Base-by-base conservation (phyloP, 2,329 filamentous ascomycete species). In the Aspergillus felis region DNA sequence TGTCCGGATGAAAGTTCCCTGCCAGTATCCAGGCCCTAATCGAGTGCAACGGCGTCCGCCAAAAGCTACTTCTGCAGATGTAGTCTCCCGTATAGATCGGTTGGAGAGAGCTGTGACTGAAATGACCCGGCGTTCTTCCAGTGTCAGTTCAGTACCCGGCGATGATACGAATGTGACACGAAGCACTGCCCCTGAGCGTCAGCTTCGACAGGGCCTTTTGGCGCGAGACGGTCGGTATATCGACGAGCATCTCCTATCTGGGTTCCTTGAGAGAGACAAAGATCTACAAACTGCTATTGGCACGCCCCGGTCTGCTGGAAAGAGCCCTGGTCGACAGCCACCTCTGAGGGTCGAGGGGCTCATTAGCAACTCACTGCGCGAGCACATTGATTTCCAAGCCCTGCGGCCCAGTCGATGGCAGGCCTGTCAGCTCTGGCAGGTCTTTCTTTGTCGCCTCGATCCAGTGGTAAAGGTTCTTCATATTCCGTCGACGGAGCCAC, bases 401-500 rank as follows among this genome's bases (percentile, higher is more conserved):
- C 54, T 71, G 14, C 59, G 57, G 22, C 68, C 68, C 17, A 55
- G 48, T 56, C 62, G 59, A 17, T 65, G 64, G 61, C 61, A 67
- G 50, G 67, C 65, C 1, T 66, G 61, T 5, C 49, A 64, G 25
- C 60, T 72, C 5, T 72, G 70, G 70, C 66, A 72, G 55, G 60
- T 59, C 0, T 72, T 65, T 25, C 51, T 72, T 14, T 58, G 57
- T 29, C 62, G 64, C 12, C 67, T 73, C 1, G 66, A 73, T 42
- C 64, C 68, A 2, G 48, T 71, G 2, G 42, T 66, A 14, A 72
- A 70, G 49, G 22, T 72, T 1, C 48, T 73, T 27, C 71, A 73
- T 49, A 57, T 68, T 3, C 71, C 71, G 12, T 66, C 71, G 1
- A 61, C 58, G 2, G 61, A 69, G 50, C 63, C 67, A 3, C 55